Percentiles rank a stretch among this genome's conserved stretches.
Conservation (phyloP, 192 early-diverging fungal species). For the Paraglomus brasilianum region DNA sequence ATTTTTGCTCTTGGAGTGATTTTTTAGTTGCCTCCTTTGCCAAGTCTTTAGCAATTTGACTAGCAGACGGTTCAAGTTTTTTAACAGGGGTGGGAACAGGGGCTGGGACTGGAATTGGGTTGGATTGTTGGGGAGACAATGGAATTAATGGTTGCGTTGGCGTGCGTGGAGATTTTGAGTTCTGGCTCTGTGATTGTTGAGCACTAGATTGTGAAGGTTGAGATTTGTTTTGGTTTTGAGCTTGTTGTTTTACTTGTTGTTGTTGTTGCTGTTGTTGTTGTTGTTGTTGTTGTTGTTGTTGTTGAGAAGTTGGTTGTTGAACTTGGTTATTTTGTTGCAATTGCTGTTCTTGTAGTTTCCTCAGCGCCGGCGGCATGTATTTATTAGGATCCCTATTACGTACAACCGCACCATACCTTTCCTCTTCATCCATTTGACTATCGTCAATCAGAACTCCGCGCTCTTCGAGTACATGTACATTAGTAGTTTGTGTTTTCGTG, state of each 20-base stretch:
- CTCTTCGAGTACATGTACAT: conserved; percentile 91
- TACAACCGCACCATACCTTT: conserved; percentile 78
- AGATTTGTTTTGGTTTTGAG: conserved; percentile 8
- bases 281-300: too few species aligned
- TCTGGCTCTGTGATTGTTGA: neutral
- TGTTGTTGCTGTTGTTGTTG: neutral
- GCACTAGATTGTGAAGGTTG: conserved; percentile 4
- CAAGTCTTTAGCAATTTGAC: too few species aligned
- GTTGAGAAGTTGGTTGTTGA: conserved; percentile 11
- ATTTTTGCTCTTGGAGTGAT: neutral
- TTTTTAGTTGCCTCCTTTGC: too few species aligned
- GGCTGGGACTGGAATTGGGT: neutral
- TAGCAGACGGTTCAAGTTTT: conserved; percentile 17
- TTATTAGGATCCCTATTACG: conserved; percentile 66
- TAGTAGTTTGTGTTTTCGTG: conserved; percentile 69
- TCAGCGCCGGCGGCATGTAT: conserved; percentile 84
- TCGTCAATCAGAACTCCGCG: conserved; percentile 66
- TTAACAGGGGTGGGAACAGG: neutral
- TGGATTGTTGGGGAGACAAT: neutral
- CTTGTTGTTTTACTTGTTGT: conserved; percentile 22
- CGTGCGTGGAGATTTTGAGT: conserved; percentile 4
- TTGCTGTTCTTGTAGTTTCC: conserved; percentile 51
- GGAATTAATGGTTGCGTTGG: neutral
- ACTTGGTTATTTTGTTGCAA: conserved; percentile 32
- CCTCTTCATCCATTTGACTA: conserved; percentile 85